Base-by-base conservation (phyloP, 1,284 basidiomycete genomes). In the Austroboletus niveus region DNA sequence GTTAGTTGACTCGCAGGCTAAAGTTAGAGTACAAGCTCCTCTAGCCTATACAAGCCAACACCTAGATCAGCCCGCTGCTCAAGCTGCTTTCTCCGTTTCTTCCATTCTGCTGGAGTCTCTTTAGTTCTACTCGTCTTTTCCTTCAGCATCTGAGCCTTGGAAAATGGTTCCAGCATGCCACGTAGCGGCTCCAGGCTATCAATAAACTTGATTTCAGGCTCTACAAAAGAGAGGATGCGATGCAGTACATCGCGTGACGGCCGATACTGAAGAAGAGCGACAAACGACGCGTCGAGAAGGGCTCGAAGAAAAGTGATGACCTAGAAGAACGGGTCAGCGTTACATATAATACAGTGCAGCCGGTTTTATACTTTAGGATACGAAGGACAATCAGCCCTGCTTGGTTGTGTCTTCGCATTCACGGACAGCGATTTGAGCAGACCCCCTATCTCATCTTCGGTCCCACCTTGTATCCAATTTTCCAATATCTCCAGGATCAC, bases 31-130 rank as follows among this genome's bases (percentile, higher is more conserved):
- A 79, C 71, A 53, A 89, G 71, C 60, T 88, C 84, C 59, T 90
- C 87, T 54, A 89, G 61, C 63, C 81, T 81, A 66, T 90, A 89
- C 56, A 82, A 60, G 29, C 85, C 84, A 49, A 89, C 71, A 35
- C 73, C 74, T 55, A 82, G 70, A 38, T 71, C 74, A 29, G 75
- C 75, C 57, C 77, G 78, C 56, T 83, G 80, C 46, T 75, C 75
- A 12, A 72, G 72, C 51, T 73, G 68, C 62, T 78, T 84, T 61
- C 72, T 75, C 59, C 79, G 74, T 64, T 77, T 75, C 55, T 76
- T 75, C 84, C 80, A 84, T 62, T 87, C 85, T 3, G 53, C 53
- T 39, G 70, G 69, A 38, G 67, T 60, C 50, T 72, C 73, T 46
- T 69, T 74, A 22, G 48, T 51, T 22, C 24, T 35, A 52, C 74